Evolutionary conservation across 176 grass and related monocot species (phyloP), one percentile per base, ranked within the genome.

Genomic region (Ensete glaucum): DNA sequence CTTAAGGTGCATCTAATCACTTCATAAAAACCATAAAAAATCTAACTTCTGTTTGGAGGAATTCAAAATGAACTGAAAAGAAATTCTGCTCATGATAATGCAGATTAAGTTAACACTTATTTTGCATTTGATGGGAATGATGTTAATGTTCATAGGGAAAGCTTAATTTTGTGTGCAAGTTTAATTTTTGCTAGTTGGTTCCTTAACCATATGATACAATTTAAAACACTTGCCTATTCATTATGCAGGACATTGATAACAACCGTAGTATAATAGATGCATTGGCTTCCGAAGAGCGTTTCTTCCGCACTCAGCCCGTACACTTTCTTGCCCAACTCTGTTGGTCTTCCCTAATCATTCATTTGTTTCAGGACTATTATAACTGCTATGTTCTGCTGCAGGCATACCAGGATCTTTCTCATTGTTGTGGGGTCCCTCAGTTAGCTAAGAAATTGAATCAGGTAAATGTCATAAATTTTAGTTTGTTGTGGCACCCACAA

Each of bases 401-500:
- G 95, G 95, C 87, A 81, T 99, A 99, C 77, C 85, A 99, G 75
- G 90, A 88, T 75, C 82, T 99, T 86, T 73, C 95, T 77, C 84
- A 94, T 76, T 87, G 85, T 66, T 99, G 95, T 81, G 95, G 95
- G 50, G 86, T 99, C 83, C 88, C 88, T 11, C 88, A 99, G 62
- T 81, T 99, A 84, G 95, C 95, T 51, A 99, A 94, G 85, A 99
- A 99, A 87, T 77, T 99, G 70, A 99, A 99, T 26, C 90, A 87
- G 85, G 95, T 99, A 80, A 57, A 56, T 76, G 10, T 5, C 17
- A 19, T 69, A 50, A 67, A 52, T 23, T 86, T 77, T 77, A 34
- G 64, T 72, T 77, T 25, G 24, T 25, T 25, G 24, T 25, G 24
- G 24, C 57, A n/a, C 16, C 34, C 34, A 43, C 34, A 43, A 43